phyloP scores from a whole-genome alignment of 1,284 basidiomycete species.

The Sphagnurus paluster region DNA sequence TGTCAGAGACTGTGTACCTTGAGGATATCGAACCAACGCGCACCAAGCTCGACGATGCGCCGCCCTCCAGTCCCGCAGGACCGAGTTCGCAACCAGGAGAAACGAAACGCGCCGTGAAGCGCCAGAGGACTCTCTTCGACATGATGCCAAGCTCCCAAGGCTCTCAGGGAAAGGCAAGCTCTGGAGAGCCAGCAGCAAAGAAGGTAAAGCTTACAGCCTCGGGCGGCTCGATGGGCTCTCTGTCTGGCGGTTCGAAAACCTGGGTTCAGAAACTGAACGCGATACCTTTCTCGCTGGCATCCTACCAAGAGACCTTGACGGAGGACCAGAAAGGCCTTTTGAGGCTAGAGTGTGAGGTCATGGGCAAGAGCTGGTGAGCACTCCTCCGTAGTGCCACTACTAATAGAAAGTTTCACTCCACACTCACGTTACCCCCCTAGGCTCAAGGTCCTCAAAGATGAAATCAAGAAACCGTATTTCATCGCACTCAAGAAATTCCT shows the following conservation, averaged over 20 bases:
- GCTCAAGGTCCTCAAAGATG: conserved; percentile 72
- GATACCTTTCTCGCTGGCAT: conserved; percentile 65
- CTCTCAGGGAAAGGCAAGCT: conserved; percentile 21
- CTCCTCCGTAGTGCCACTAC: too few species aligned
- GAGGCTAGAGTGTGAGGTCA: conserved; percentile 65
- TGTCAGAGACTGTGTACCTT: conserved; percentile 50
- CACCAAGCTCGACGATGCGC: conserved; percentile 9
- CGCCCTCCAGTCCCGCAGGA: conserved; percentile 4
- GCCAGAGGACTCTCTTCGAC: conserved; percentile 65
- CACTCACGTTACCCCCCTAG: conserved; percentile 32
- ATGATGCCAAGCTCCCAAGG: conserved; percentile 52
- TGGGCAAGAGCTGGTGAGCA: conserved; percentile 73
- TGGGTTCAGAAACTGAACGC: conserved; percentile 55
- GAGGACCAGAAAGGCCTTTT: conserved; percentile 61
- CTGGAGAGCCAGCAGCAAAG: conserved; percentile 36
- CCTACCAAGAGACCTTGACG: conserved; percentile 54
- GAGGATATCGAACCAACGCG: conserved; percentile 50
- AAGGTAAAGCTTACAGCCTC: conserved; percentile 38
- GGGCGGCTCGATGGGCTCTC: conserved; percentile 18
- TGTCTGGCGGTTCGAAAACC: conserved; percentile 6
- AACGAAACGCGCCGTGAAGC: conserved; percentile 40
- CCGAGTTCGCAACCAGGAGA: not conserved
- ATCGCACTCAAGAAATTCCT: conserved; percentile 69
- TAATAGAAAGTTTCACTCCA: conserved; percentile 1
- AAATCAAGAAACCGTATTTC: conserved; percentile 77